Conservation (phyloP, 169 alveolate species). For the Plasmodium blacklocki region DNA sequence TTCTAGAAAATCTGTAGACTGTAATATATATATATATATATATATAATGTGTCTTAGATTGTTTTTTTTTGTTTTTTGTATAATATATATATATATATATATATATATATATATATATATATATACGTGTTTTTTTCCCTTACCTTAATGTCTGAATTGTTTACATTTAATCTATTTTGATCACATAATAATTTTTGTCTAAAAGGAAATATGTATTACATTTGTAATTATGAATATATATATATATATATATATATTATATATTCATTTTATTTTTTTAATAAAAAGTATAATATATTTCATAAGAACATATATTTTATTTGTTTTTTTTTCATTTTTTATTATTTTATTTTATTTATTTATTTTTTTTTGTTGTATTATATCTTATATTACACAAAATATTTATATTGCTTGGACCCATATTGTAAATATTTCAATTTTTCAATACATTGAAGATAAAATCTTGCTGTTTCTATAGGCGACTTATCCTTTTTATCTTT, state of each 20-base stretch:
- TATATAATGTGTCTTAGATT: background rate
- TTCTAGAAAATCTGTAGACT: conserved; percentile 42
- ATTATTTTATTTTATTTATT: background rate
- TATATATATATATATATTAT: background rate
- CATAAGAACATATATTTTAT: background rate
- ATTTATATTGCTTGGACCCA: conserved; percentile 40
- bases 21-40: background rate
- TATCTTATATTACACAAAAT: conserved; percentile 21
- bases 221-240: background rate
- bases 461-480: background rate
- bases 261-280: background rate
- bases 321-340: background rate
- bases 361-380: background rate
- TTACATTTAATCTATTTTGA: background rate
- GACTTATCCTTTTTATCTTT: conserved; percentile 1
- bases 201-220: background rate
- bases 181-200: conserved; percentile 1
- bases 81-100: too few species aligned
- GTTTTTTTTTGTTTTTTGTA: background rate
- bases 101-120: too few species aligned
- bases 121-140: too few species aligned
- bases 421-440: conserved; percentile 50
- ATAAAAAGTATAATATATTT: too few species aligned
- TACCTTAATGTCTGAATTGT: too few species aligned
- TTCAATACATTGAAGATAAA: conserved; percentile 27